Evolutionary conservation across 1,284 basidiomycete species (phyloP).

Genomic region (Moniliophthora roreri): DNA sequence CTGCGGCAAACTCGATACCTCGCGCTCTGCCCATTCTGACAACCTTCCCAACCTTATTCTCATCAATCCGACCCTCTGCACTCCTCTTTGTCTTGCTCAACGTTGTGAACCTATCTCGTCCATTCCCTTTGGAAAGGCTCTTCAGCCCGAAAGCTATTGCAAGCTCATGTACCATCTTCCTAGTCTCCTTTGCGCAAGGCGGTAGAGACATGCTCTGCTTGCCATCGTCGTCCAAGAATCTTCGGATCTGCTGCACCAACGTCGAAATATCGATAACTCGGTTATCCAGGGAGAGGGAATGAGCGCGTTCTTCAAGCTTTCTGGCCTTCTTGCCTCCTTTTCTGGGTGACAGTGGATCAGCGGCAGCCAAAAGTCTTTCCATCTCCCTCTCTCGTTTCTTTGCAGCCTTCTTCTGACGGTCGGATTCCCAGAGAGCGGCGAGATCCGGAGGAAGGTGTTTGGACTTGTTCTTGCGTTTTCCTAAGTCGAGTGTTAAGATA

Average conservation of each 20-base stretch:
- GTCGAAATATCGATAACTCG: conserved; percentile 53
- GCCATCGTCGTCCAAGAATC: conserved; percentile 62
- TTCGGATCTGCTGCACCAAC: conserved; percentile 67
- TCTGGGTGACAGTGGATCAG: conserved; percentile 53
- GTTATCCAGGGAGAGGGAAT: conserved; percentile 22
- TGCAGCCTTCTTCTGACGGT: conserved; percentile 81
- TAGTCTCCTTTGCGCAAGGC: conserved; percentile 70
- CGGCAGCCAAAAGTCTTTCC: conserved; percentile 51
- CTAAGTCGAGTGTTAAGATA: conserved; percentile 26
- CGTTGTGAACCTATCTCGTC: conserved; percentile 62
- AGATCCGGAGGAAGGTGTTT: conserved; percentile 62
- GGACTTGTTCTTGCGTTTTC: conserved; percentile 56
- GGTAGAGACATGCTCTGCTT: conserved; percentile 64
- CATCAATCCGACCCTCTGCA: conserved; percentile 46
- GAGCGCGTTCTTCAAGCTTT: conserved; percentile 31
- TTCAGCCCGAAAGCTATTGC: conserved; percentile 75
- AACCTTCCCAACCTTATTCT: conserved; percentile 59
- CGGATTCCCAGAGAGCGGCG: conserved; percentile 75
- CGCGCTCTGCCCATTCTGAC: conserved; percentile 35
- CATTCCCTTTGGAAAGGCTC: conserved; percentile 74
- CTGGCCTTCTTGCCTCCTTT: conserved; percentile 69
- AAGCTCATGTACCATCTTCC: conserved; percentile 77
- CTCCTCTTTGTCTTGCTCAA: conserved; percentile 66
- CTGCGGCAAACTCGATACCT: conserved; percentile 31
- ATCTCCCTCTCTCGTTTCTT: conserved; percentile 66